Evolutionary conservation across 2,329 filamentous ascomycete genomes (phyloP).

Genomic region (Ustulina deusta): DNA sequence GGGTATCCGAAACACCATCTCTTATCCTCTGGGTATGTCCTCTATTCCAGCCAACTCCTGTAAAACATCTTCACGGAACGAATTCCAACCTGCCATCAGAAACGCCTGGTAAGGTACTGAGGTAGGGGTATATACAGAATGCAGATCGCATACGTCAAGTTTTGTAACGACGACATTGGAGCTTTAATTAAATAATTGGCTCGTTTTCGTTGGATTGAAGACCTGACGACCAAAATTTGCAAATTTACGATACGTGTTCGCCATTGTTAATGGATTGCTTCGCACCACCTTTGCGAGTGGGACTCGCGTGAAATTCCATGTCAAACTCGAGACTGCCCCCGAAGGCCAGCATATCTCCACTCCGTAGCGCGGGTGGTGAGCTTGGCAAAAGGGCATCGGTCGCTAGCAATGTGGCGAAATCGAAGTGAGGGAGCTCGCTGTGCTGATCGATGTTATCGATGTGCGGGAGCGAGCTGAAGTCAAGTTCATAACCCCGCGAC

Average conservation of each 20-base stretch:
- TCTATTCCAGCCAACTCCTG: slow-evolving; percentile 26
- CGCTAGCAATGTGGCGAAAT: slow-evolving; percentile 63
- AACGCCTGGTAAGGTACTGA: not conserved
- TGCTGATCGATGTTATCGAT: slow-evolving; percentile 49
- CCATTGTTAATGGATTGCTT: slow-evolving; percentile 12
- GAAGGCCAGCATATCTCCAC: slow-evolving; percentile 43
- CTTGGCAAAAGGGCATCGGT: slow-evolving; percentile 62
- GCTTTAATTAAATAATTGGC: not conserved
- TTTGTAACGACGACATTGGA: not conserved
- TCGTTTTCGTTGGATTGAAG: not conserved
- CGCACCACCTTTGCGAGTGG: slow-evolving; percentile 15
- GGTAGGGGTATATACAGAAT: slow-evolving; percentile 28
- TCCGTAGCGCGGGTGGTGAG: slow-evolving; percentile 58
- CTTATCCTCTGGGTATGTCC: slow-evolving; percentile 20
- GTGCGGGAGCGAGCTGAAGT: slow-evolving; percentile 57
- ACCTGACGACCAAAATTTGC: too few relatives aligned
- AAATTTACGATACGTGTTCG: slow-evolving; percentile 10
- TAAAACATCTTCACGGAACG: slow-evolving; percentile 15
- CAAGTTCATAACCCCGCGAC: slow-evolving; percentile 57
- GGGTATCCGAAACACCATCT: slow-evolving; percentile 29
- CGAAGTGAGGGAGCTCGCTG: slow-evolving; percentile 50
- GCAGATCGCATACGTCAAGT: not conserved
- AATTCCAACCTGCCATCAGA: not conserved
- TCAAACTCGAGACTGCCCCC: slow-evolving; percentile 38
- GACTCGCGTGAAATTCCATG: slow-evolving; percentile 27